Conservation (phyloP, 768 basidiomycete genomes). For the Tulasnella calospora region DNA sequence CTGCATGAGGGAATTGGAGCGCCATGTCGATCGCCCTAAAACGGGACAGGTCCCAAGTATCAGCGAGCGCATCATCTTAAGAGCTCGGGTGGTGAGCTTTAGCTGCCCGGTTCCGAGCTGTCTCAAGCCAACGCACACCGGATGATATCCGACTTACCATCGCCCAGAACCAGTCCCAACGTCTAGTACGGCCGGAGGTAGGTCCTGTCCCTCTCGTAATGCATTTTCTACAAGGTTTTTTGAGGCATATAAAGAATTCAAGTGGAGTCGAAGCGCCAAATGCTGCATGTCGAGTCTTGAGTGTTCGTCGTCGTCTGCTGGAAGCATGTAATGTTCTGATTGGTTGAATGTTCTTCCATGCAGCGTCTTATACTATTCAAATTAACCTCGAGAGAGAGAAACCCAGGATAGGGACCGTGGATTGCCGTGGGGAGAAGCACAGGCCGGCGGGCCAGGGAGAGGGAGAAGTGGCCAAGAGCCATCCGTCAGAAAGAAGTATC, state of each 20-base stretch:
- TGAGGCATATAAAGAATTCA: conserved; percentile 17
- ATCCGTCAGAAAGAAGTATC: neutral
- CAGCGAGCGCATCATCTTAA: neutral
- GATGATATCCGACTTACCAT: neutral
- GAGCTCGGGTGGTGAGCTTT: no score
- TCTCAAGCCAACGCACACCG: no score
- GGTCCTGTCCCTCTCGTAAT: neutral
- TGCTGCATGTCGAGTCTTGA: conserved; percentile 21
- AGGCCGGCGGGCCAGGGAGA: neutral
- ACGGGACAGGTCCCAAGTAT: neutral
- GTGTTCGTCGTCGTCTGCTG: conserved; percentile 23
- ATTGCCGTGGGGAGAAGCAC: neutral
- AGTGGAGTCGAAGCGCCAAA: neutral
- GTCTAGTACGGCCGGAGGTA: neutral
- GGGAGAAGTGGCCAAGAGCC: neutral
- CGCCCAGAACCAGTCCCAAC: conserved; percentile 23
- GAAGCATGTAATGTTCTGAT: conserved; percentile 19
- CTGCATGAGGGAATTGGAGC: conserved; percentile 26
- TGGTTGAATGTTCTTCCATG: conserved; percentile 17
- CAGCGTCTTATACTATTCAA: conserved; percentile 6
- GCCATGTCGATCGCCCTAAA: conserved; percentile 28
- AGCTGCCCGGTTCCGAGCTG: no score
- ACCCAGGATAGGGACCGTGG: neutral
- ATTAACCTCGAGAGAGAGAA: neutral
- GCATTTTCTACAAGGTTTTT: neutral